phyloP scores from a whole-genome alignment of 2,329 filamentous ascomycete species.

The Trichoderma oligosporum region DNA sequence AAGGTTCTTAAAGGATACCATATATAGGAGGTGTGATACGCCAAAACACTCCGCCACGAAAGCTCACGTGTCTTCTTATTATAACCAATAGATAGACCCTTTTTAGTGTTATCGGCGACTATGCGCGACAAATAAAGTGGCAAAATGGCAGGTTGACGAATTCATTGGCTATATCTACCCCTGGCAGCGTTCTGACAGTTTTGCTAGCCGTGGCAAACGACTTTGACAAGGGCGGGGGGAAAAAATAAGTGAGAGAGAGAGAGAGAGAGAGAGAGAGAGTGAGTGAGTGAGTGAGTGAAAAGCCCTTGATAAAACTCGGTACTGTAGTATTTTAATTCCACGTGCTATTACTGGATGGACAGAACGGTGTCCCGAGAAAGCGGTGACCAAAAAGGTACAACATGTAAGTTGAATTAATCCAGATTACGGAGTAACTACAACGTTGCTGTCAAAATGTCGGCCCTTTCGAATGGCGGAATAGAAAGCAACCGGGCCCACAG shows the following conservation, averaged over 20 bases:
- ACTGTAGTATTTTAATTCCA: background rate
- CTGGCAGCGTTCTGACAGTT: background rate
- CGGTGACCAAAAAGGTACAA: background rate
- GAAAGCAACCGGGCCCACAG: background rate
- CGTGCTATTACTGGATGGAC: slow-evolving; percentile 1
- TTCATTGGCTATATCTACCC: background rate
- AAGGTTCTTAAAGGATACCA: background rate
- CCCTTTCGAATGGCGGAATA: background rate
- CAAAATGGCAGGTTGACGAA: background rate
- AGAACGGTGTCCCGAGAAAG: background rate
- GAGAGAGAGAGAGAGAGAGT: background rate
- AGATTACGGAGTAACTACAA: background rate
- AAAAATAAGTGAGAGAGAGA: background rate
- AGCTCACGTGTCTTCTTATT: background rate
- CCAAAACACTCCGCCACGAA: background rate
- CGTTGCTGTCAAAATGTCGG: slow-evolving; percentile 11
- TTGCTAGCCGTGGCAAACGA: too few relatives aligned
- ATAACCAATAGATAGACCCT: background rate
- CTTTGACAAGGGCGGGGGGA: background rate
- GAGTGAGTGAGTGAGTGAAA: background rate
- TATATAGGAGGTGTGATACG: background rate
- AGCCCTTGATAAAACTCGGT: too few relatives aligned
- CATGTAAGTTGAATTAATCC: background rate
- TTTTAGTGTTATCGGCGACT: background rate
- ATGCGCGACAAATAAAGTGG: slow-evolving; percentile 1